These are phyloP conservation scores for Ilex aquifolium DNA, from an alignment of 257 asterid species.

Conservation along the genomic window DNA sequence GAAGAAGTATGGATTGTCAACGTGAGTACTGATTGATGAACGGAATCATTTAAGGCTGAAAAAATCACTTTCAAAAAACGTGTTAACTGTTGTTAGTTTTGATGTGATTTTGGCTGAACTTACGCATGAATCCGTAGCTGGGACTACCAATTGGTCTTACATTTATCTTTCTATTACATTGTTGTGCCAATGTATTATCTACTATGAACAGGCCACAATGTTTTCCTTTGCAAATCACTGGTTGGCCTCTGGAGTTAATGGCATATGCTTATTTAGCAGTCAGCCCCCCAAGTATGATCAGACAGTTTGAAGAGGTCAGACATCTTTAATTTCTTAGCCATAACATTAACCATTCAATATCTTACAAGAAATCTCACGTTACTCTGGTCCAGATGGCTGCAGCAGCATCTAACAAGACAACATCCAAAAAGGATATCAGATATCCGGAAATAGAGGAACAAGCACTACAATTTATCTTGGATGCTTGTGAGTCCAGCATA, in stretches of 20 bases:
- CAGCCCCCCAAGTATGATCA: constrained; percentile 77
- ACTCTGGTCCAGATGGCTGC: constrained; percentile 65
- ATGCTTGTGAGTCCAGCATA: constrained; percentile 72
- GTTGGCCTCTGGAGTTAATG: constrained; percentile 94
- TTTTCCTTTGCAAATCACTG: constrained; percentile 80
- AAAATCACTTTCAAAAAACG: too few species aligned
- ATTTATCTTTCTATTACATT: background rate
- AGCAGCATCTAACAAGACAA: constrained; percentile 73
- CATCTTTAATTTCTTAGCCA: constrained; percentile 3
- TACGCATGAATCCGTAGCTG: too few species aligned
- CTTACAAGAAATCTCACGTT: constrained; percentile 5
- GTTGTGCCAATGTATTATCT: constrained; percentile 5
- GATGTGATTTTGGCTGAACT: too few species aligned
- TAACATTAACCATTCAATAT: background rate
- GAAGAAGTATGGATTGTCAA: constrained; percentile 61
- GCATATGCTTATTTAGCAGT: constrained; percentile 89
- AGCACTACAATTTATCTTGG: constrained; percentile 74
- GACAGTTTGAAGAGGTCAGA: constrained; percentile 64
- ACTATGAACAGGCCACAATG: constrained; percentile 57
- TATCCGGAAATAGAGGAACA: constrained; percentile 78
- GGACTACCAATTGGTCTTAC: background rate
- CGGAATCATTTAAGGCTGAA: constrained; percentile 4
- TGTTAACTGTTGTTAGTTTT: too few species aligned
- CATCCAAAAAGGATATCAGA: constrained; percentile 47
- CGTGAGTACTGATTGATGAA: constrained; percentile 37